Evolutionary conservation across 306 rosid genomes (phyloP).

Genomic region (Dicorynia guianensis): DNA sequence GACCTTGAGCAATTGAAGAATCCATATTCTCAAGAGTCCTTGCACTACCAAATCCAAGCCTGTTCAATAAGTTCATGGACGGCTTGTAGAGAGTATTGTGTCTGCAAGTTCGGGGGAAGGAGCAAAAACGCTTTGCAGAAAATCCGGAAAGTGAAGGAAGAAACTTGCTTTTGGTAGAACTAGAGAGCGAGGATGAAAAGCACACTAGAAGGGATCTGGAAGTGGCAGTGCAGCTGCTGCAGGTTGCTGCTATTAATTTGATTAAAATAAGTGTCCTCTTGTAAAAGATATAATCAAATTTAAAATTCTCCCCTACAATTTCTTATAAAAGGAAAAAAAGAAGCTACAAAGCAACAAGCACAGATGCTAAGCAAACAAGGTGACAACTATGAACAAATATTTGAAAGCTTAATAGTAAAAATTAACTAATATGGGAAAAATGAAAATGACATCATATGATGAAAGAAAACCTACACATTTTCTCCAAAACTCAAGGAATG

Average conservation of each 20-base stretch:
- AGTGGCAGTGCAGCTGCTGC: constrained; percentile 39
- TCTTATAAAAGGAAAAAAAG: not conserved
- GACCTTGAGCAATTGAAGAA: constrained; percentile 72
- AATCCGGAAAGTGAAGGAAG: constrained; percentile 45
- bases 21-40: constrained; percentile 55
- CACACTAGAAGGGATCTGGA: constrained; percentile 32
- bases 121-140: constrained; percentile 32
- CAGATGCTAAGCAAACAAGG: not conserved
- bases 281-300: constrained; percentile 2
- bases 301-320: not conserved
- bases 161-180: constrained; percentile 34
- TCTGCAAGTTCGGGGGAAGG: constrained; percentile 49
- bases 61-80: constrained; percentile 77
- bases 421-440: too few relatives aligned
- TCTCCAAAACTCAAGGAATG: too few relatives aligned
- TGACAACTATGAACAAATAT: not conserved
- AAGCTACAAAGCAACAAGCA: not conserved
- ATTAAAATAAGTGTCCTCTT: constrained; percentile 43
- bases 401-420: not conserved
- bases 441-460: too few relatives aligned
- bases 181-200: constrained; percentile 33
- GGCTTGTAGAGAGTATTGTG: constrained; percentile 46
- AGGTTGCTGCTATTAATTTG: constrained; percentile 47
- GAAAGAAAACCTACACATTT: too few relatives aligned
- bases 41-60: constrained; percentile 69